phyloP scores from a whole-genome alignment of 2,329 filamentous ascomycete species.

The Emergomyces pasteurianus region DNA sequence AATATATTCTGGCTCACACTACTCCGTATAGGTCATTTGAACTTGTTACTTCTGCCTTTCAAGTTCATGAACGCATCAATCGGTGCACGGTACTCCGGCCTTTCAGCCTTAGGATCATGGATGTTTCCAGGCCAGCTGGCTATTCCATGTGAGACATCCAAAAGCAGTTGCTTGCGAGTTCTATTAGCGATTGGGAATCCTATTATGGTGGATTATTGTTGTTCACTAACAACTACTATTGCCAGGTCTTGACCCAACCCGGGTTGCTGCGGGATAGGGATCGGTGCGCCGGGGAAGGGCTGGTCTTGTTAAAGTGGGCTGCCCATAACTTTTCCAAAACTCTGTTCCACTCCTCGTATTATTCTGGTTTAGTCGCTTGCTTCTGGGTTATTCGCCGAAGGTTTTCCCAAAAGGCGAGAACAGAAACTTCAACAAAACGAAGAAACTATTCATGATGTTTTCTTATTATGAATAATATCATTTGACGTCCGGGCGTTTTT shows the following conservation, averaged over 20 bases:
- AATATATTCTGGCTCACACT: neutral
- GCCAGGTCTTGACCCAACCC: neutral
- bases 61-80: neutral
- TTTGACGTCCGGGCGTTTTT: neutral
- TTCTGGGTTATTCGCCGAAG: neutral
- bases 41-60: no score
- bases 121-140: neutral
- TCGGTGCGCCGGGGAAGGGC: neutral
- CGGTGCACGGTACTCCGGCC: neutral
- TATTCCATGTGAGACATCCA: neutral
- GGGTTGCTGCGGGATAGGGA: neutral
- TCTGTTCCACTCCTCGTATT: neutral
- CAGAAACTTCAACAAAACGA: neutral
- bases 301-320: neutral
- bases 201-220: neutral
- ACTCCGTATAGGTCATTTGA: neutral
- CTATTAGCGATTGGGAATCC: neutral
- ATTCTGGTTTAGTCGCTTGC: neutral
- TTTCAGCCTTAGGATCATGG: neutral
- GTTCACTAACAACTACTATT: neutral
- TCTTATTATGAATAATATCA: no score
- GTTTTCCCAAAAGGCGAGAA: neutral
- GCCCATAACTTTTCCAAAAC: neutral
- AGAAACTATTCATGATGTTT: neutral
- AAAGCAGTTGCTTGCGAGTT: neutral